Percentiles rank a stretch among this genome's conserved stretches.
Conservation (phyloP, 2,329 filamentous ascomycete species). For the Trichophyton mentagrophytes region DNA sequence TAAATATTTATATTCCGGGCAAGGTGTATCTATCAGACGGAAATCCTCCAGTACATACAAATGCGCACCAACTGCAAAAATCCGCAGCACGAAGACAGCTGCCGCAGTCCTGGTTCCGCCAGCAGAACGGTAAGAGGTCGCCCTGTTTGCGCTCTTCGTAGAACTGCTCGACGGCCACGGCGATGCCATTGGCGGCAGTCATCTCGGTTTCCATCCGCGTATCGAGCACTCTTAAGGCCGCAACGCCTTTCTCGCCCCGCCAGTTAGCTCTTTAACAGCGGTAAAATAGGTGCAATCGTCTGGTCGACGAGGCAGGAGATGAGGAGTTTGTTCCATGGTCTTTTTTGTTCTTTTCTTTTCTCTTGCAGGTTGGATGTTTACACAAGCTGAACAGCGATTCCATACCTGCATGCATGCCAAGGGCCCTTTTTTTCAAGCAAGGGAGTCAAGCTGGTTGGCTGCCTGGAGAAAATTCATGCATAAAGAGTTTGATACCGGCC, state of each 20-base stretch:
- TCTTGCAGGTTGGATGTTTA: background rate
- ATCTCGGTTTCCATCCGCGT: background rate
- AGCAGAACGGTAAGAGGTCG: constrained; percentile 23
- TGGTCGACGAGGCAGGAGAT: background rate
- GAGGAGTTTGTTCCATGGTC: too few relatives aligned
- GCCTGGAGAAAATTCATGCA: background rate
- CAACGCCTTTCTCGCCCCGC: too few relatives aligned
- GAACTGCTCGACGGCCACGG: constrained; percentile 11
- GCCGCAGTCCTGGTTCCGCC: constrained; percentile 26
- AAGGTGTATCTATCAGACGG: background rate
- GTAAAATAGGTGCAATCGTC: background rate
- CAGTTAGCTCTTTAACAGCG: background rate
- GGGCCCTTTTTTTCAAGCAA: background rate
- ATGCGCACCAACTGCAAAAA: constrained; percentile 29
- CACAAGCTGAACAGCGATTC: background rate
- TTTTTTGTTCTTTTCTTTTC: background rate
- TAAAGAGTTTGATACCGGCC: background rate
- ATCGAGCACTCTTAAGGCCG: background rate
- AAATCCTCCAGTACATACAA: constrained; percentile 18
- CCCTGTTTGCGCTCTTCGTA: constrained; percentile 11
- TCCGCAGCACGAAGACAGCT: constrained; percentile 22
- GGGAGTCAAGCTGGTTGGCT: background rate
- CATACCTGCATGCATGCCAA: background rate
- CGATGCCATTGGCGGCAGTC: background rate
- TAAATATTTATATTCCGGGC: background rate